phyloP scores from a whole-genome alignment of 768 basidiomycete species.

The Boletellus emodensis region DNA sequence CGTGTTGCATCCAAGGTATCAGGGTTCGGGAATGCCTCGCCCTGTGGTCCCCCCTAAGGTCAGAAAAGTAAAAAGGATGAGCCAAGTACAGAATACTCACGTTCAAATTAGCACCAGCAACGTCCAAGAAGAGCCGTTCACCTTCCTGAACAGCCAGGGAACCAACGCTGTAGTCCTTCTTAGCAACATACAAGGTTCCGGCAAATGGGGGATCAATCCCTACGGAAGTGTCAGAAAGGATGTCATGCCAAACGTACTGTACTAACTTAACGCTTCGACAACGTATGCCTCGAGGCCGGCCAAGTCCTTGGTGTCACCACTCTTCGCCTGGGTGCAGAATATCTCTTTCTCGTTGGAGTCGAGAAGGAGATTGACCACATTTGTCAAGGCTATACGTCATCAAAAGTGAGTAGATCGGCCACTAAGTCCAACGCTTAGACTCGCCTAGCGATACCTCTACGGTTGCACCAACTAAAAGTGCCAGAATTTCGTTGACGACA shows the following conservation, averaged over 20 bases:
- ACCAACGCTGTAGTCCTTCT: slow-evolving; percentile 43
- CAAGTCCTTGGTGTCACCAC: slow-evolving; percentile 33
- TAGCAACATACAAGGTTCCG: slow-evolving; percentile 58
- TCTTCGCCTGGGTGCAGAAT: slow-evolving; percentile 34
- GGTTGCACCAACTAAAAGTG: slow-evolving; percentile 61
- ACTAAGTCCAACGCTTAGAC: slow-evolving; percentile 8
- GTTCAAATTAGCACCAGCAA: slow-evolving; percentile 51
- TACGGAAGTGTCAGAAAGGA: slow-evolving; percentile 25
- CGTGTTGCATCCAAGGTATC: slow-evolving; percentile 42
- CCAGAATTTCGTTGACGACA: slow-evolving; percentile 65
- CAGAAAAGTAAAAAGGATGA: neutral
- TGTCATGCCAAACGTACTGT: neutral
- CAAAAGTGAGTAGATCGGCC: neutral
- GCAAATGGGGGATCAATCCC: slow-evolving; percentile 72
- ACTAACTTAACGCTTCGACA: slow-evolving; percentile 67
- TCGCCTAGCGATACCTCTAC: slow-evolving; percentile 68
- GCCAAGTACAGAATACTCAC: slow-evolving; percentile 38
- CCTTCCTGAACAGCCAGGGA: slow-evolving; percentile 41
- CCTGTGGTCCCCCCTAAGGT: slow-evolving; percentile 31
- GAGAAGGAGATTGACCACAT: slow-evolving; percentile 62
- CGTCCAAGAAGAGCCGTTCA: slow-evolving; percentile 59
- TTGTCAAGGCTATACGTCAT: slow-evolving; percentile 49
- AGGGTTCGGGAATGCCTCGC: slow-evolving; percentile 49
- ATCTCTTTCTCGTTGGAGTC: slow-evolving; percentile 42
- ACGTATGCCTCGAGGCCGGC: slow-evolving; percentile 51